These are phyloP conservation scores for Fusarium nanum DNA, from an alignment of 2,329 filamentous ascomycete genomes.

Conservation along the genomic window DNA sequence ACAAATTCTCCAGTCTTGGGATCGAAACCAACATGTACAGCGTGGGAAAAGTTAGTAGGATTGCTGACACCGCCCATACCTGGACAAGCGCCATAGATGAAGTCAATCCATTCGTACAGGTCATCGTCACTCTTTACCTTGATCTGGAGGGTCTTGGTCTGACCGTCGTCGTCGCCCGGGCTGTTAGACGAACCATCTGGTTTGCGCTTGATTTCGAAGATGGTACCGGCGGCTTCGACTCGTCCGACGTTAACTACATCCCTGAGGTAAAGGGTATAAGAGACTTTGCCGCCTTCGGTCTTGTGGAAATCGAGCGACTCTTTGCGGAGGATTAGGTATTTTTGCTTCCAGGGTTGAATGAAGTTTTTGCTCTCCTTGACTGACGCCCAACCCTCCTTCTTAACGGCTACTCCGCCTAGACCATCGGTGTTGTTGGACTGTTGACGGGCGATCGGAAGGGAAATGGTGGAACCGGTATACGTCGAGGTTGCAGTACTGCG, in stretches of 20 bases:
- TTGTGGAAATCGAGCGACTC: conserved; percentile 96
- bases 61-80: conserved; percentile 99
- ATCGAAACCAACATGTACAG: conserved; percentile 97
- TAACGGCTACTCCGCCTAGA: conserved; percentile 75
- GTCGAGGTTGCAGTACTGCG: conserved; percentile 71
- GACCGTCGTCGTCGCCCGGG: conserved; percentile 81
- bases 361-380: conserved; percentile 93
- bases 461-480: conserved; percentile 66
- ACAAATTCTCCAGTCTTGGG: conserved; percentile 95
- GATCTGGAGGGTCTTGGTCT: conserved; percentile 86
- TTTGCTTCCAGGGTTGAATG: conserved; percentile 88
- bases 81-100: conserved; percentile 95
- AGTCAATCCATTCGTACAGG: conserved; percentile 98
- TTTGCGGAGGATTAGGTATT: conserved; percentile 91
- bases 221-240: conserved; percentile 89
- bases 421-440: conserved; percentile 71
- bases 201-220: conserved; percentile 90
- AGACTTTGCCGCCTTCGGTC: conserved; percentile 85
- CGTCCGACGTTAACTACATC: conserved; percentile 91
- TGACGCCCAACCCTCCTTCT: conserved; percentile 84
- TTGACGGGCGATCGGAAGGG: conserved; percentile 74
- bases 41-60: conserved; percentile 97
- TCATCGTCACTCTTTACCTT: conserved; percentile 96
- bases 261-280: conserved; percentile 85
- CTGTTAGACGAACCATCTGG: conserved; percentile 76